These are phyloP conservation scores for Santalum album DNA, from an alignment of 164 flowering plant species.

Conservation along the genomic window DNA sequence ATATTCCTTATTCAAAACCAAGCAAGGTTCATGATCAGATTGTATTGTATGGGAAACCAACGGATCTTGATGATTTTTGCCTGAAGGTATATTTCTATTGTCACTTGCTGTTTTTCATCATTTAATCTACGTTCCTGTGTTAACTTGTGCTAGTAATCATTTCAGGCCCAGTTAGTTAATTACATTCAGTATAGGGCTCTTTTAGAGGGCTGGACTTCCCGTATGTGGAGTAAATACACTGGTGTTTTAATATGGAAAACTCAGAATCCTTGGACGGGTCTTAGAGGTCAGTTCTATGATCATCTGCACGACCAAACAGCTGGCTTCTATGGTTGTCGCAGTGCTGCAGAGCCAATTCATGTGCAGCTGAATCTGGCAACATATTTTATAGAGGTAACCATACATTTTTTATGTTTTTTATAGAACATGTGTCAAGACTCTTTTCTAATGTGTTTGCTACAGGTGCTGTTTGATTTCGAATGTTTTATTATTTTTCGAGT, in stretches of 20 bases:
- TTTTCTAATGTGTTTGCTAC: too few species aligned
- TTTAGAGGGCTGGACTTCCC: conserved; percentile 91
- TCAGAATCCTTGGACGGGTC: conserved; percentile 98
- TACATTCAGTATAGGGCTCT: conserved; percentile 91
- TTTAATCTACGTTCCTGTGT: background rate
- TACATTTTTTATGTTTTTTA: too few species aligned
- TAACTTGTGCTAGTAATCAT: conserved; percentile 6
- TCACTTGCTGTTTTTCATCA: background rate
- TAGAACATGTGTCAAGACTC: too few species aligned
- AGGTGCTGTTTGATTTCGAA: too few species aligned
- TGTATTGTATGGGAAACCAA: conserved; percentile 58
- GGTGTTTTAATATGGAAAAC: conserved; percentile 96
- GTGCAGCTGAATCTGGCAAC: conserved; percentile 88
- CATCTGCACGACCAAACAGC: conserved; percentile 96
- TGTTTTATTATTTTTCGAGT: too few species aligned
- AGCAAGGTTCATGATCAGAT: conserved; percentile 72
- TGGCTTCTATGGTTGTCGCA: conserved; percentile 92
- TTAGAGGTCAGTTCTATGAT: conserved; percentile 95
- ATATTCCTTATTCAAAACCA: conserved; percentile 89
- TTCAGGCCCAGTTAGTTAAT: conserved; percentile 92
- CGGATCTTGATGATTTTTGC: conserved; percentile 90
- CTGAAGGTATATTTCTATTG: conserved; percentile 48
- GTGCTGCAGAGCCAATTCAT: conserved; percentile 93
- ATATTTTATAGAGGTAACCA: conserved; percentile 67
- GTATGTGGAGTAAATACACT: conserved; percentile 94